Evolutionary conservation across 176 grass and related monocot genomes (phyloP).

Genomic region (sorghum (Sorghum bicolor)): DNA sequence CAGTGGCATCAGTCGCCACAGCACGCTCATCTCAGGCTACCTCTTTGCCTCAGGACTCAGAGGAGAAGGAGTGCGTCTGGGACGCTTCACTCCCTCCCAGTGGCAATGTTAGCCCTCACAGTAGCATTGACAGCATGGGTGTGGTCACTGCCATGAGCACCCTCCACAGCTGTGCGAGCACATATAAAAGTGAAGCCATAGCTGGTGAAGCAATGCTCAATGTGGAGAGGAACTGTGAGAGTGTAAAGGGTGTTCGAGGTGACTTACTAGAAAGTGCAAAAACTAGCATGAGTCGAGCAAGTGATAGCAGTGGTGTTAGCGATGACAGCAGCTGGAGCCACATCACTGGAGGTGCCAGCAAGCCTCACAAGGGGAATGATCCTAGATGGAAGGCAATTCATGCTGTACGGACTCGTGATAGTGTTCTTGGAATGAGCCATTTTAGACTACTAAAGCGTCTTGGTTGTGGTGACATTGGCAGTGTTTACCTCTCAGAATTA

Average conservation of each 20-base stretch:
- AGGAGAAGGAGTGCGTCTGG: slow-evolving; percentile 93
- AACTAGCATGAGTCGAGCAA: slow-evolving; percentile 89
- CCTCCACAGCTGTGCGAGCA: slow-evolving; percentile 41
- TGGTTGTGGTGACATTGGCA: slow-evolving; percentile 91
- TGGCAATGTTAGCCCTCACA: slow-evolving; percentile 93
- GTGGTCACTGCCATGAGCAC: slow-evolving; percentile 60
- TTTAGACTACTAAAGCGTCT: slow-evolving; percentile 88
- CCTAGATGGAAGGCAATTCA: slow-evolving; percentile 86
- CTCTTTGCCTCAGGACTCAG: slow-evolving; percentile 55
- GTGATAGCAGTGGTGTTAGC: slow-evolving; percentile 84
- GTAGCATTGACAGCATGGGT: slow-evolving; percentile 85
- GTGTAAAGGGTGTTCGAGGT: slow-evolving; percentile 52
- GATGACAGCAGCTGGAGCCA: slow-evolving; percentile 94
- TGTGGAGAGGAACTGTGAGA: slow-evolving; percentile 46
- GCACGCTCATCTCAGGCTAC: slow-evolving; percentile 39
- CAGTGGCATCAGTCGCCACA: slow-evolving; percentile 26
- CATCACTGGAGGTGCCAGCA: slow-evolving; percentile 69
- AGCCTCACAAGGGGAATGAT: slow-evolving; percentile 97
- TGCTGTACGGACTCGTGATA: slow-evolving; percentile 71
- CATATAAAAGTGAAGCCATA: slow-evolving; percentile 58
- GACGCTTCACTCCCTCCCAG: slow-evolving; percentile 88
- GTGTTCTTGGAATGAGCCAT: slow-evolving; percentile 87
- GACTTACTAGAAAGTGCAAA: slow-evolving; percentile 81
- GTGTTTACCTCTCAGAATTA: slow-evolving; percentile 93
- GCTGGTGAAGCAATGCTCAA: slow-evolving; percentile 40